Percentiles rank a stretch among this genome's conserved stretches.
Conservation (phyloP, 495 filamentous ascomycete genomes). For the Parachaetomium inaequale region DNA sequence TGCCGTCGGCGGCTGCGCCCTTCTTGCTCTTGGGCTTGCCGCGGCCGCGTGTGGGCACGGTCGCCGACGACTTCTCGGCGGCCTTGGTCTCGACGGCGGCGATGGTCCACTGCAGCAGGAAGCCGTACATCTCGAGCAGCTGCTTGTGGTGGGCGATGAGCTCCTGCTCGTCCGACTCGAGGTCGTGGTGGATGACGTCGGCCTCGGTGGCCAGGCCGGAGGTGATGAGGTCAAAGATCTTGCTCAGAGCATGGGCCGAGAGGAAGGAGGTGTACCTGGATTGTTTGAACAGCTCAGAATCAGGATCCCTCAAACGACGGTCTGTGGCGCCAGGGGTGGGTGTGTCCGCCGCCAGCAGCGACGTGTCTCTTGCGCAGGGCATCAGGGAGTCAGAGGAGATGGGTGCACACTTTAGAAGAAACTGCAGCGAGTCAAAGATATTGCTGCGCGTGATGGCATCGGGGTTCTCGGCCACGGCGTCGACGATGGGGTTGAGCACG, state of each 20-base stretch:
- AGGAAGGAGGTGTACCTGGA: constrained; percentile 79
- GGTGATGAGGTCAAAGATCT: constrained; percentile 87
- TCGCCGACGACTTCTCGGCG: constrained; percentile 76
- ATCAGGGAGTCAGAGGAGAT: constrained; percentile 43
- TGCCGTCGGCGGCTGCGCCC: constrained; percentile 66
- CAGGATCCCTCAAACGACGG: constrained; percentile 26
- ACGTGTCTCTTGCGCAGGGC: constrained; percentile 7
- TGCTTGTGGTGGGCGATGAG: constrained; percentile 79
- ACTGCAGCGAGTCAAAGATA: constrained; percentile 88
- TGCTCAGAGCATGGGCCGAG: constrained; percentile 77
- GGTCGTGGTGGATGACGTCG: constrained; percentile 77
- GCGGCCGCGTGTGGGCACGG: constrained; percentile 63
- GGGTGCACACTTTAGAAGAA: constrained; percentile 91
- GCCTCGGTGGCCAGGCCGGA: constrained; percentile 93
- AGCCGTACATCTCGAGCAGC: constrained; percentile 90
- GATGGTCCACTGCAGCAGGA: constrained; percentile 91
- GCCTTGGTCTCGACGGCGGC: constrained; percentile 90
- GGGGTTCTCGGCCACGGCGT: constrained; percentile 86
- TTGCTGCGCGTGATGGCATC: constrained; percentile 76
- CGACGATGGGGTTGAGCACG: constrained; percentile 87
- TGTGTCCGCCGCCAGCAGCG: constrained; percentile 8
- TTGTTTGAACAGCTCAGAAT: constrained; percentile 64
- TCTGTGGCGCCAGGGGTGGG: constrained; percentile 17
- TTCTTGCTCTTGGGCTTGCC: constrained; percentile 71
- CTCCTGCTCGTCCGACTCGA: constrained; percentile 89